These are phyloP conservation scores for Sugiyamaella japonica DNA, from an alignment of 1,139 yeast species.

Conservation along the genomic window DNA sequence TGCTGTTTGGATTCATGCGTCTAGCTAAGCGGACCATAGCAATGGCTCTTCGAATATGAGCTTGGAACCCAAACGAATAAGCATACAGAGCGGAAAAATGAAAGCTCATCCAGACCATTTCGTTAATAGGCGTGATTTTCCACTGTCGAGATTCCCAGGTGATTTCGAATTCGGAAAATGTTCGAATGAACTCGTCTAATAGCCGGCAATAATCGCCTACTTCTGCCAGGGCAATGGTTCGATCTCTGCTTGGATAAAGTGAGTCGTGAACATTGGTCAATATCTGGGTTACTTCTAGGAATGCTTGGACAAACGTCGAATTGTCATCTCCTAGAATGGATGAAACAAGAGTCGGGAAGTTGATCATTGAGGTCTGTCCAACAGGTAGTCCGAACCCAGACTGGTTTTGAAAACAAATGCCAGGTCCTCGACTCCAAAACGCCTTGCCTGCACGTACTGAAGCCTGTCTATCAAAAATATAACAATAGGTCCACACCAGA, in stretches of 20 bases:
- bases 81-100: constrained; percentile 30
- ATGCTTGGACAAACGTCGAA: constrained; percentile 28
- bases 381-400: constrained; percentile 25
- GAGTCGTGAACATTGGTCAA: constrained; percentile 32
- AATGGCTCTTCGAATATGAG: constrained; percentile 28
- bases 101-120: constrained; percentile 29
- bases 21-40: constrained; percentile 14
- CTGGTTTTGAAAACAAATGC: constrained; percentile 30
- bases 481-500: constrained; percentile 31
- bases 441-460: constrained; percentile 32
- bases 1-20: constrained; percentile 17
- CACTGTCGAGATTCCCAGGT: constrained; percentile 29
- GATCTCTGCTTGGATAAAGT: constrained; percentile 29
- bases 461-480: constrained; percentile 30
- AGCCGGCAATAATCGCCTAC: constrained; percentile 30
- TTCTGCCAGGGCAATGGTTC: constrained; percentile 29
- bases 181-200: constrained; percentile 31
- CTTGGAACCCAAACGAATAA: constrained; percentile 32
- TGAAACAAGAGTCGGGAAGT: constrained; percentile 29
- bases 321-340: constrained; percentile 23
- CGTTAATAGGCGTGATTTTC: constrained; percentile 28
- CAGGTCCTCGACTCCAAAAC: constrained; percentile 33
- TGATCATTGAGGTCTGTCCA: constrained; percentile 23
- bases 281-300: constrained; percentile 30
- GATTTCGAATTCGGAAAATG: constrained; percentile 28